Conservation (phyloP, 768 basidiomycete genomes). For the Tylopilus sp. region DNA sequence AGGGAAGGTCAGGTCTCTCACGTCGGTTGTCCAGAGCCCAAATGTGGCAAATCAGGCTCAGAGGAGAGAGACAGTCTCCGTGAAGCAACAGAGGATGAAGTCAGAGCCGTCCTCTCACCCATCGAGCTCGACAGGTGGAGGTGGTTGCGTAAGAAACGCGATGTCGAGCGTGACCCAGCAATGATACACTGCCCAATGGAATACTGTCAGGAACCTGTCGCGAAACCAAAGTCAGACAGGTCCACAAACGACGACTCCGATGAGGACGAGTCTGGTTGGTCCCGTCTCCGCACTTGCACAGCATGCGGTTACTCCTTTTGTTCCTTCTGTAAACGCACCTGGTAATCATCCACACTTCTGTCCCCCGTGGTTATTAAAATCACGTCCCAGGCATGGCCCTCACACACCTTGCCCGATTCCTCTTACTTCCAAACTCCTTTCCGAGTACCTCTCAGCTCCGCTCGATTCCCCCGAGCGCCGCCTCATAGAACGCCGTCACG, state of each 20-base stretch:
- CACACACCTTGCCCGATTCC: slow-evolving; percentile 67
- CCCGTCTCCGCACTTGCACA: slow-evolving; percentile 66
- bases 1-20: slow-evolving; percentile 70
- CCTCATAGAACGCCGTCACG: slow-evolving; percentile 61
- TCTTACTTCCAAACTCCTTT: slow-evolving; percentile 58
- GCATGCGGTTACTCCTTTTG: slow-evolving; percentile 79
- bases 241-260: slow-evolving; percentile 28
- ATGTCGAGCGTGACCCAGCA: slow-evolving; percentile 74
- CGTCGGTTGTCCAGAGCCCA: slow-evolving; percentile 79
- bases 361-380: slow-evolving; percentile 4
- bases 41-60: slow-evolving; percentile 57
- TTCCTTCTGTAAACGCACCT: slow-evolving; percentile 75
- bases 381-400: slow-evolving; percentile 69
- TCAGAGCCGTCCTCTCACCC: slow-evolving; percentile 65
- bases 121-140: slow-evolving; percentile 69
- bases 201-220: slow-evolving; percentile 78
- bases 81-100: slow-evolving; percentile 67
- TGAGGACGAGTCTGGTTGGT: slow-evolving; percentile 62
- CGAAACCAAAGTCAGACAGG: slow-evolving; percentile 42
- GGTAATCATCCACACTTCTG: slow-evolving; percentile 40
- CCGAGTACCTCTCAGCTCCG: slow-evolving; percentile 59
- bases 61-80: slow-evolving; percentile 28
- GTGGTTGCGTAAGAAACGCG: slow-evolving; percentile 70
- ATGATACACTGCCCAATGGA: slow-evolving; percentile 78
- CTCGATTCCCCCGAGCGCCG: slow-evolving; percentile 49